Base-by-base conservation (phyloP, 2,329 filamentous ascomycete species). In the Teratosphaeria gauchensis region DNA sequence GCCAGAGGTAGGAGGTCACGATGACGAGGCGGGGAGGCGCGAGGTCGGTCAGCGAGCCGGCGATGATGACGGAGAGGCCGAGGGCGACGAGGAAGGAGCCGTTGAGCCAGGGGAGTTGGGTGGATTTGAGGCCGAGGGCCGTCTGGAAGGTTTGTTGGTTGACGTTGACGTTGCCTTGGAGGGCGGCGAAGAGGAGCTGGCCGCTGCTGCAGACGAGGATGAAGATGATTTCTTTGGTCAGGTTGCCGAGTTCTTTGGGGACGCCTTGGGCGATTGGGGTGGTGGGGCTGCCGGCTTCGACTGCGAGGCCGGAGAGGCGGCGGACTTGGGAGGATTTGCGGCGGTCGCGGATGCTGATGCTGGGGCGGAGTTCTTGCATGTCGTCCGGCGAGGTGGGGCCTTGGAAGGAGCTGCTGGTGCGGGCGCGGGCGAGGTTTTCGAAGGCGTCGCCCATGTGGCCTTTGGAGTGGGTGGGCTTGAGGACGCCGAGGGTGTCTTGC, bases 1-100 rank as follows among this genome's bases (percentile, higher is more conserved):
- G 66, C 75, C 75, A 78, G 16, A 67, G 62, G 61, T 78, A 77
- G 0, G 76, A 75, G 5, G 72, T 71, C 1, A 78, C 72, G 65
- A 78, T 74, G 1, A 78, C 65, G 2, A 66, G 63, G 38, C 74
- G 76, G 0, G 76, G 76, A 1, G 75, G 69, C 1, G 70, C 70
- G 0, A 78, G 64, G 57, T 78, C 76, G 1, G 74, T 71, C 65
- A 76, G n/a, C 71, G 64, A 67, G 16, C 68, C 67, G n/a, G 66
- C 66, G 11, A 70, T 67, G 9, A 77, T 73, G 30, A 78, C 76
- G 0, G 73, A 76, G 1, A 78, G 60, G 1, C 75, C 76, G 9
- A 75, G 72, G 1, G 76, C 75, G 1, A 73, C 68, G 33, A 76
- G 69, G 59, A 74, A 76, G 1, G 75, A 70, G 7, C 76, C 76